A percentile compares a stretch with the other conserved stretches of the same genome.
phyloP scores from a whole-genome alignment of 768 basidiomycete species.

The Lenzites betulinus region DNA sequence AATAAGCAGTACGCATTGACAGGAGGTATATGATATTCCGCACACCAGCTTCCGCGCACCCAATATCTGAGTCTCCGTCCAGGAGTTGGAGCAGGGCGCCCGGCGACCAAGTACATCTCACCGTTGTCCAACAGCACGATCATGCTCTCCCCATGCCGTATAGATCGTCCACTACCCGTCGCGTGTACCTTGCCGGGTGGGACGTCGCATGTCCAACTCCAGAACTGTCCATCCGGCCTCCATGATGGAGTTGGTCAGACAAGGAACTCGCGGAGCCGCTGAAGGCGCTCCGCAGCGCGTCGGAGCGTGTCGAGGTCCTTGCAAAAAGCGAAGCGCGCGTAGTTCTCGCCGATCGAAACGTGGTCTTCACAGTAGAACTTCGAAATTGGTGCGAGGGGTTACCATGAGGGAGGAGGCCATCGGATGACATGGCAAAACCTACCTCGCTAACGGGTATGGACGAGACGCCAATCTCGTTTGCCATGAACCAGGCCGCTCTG shows the following conservation, averaged over 20 bases:
- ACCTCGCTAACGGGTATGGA: constrained; percentile 95
- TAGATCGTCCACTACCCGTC: neutral
- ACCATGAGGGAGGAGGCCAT: neutral
- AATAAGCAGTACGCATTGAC: too few relatives aligned
- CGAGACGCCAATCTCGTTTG: constrained; percentile 85
- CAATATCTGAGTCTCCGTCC: too few relatives aligned
- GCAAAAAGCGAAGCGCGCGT: constrained; percentile 92
- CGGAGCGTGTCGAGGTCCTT: constrained; percentile 89
- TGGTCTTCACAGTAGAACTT: constrained; percentile 94
- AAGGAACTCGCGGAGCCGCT: constrained; percentile 66
- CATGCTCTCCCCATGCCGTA: neutral
- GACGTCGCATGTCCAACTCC: neutral
- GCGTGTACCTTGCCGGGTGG: neutral
- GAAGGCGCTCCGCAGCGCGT: constrained; percentile 77
- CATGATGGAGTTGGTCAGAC: neutral
- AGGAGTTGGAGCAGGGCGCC: too few relatives aligned
- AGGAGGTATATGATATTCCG: too few relatives aligned
- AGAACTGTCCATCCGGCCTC: too few relatives aligned
- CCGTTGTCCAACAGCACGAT: too few relatives aligned
- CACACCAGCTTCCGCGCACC: too few relatives aligned
- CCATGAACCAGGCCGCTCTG: constrained; percentile 93
- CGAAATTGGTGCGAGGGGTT: neutral
- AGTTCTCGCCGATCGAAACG: constrained; percentile 79
- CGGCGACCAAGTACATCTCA: too few relatives aligned
- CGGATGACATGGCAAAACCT: constrained; percentile 5